A percentile compares a stretch with the other conserved stretches of the same genome.
Evolutionary conservation across 1,284 basidiomycete genomes (phyloP).

Genomic region (Heterobasidion irregulare): DNA sequence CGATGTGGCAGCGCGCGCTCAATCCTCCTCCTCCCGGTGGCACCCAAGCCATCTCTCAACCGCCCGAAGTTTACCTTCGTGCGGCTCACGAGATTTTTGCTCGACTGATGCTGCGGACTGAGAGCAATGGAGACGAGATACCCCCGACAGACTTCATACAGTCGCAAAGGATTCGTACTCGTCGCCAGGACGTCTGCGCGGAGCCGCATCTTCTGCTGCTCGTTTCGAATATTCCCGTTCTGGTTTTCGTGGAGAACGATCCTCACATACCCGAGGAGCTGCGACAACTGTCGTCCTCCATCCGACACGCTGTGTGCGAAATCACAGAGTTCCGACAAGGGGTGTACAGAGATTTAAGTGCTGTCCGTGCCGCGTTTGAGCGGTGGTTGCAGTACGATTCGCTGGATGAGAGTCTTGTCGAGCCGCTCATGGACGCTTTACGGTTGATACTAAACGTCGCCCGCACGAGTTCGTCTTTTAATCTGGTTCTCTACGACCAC

Average conservation of each 20-base stretch:
- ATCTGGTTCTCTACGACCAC: not conserved
- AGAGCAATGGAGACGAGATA: slow-evolving; percentile 32
- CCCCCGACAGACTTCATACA: slow-evolving; percentile 50
- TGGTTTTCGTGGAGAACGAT: slow-evolving; percentile 65
- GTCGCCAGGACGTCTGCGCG: slow-evolving; percentile 55
- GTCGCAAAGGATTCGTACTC: slow-evolving; percentile 56
- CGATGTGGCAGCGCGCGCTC: slow-evolving; percentile 56
- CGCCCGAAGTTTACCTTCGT: slow-evolving; percentile 42
- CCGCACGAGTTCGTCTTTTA: slow-evolving; percentile 30
- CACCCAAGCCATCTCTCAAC: slow-evolving; percentile 15
- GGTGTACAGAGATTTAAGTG: slow-evolving; percentile 63
- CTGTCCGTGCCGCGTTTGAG: slow-evolving; percentile 61
- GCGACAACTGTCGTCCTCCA: slow-evolving; percentile 33
- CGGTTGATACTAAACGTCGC: slow-evolving; percentile 54
- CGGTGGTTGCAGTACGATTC: slow-evolving; percentile 42
- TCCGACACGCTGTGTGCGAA: slow-evolving; percentile 52
- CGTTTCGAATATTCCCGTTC: slow-evolving; percentile 51
- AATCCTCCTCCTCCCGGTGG: slow-evolving; percentile 26
- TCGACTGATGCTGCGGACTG: slow-evolving; percentile 46
- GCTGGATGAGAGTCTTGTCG: slow-evolving; percentile 43
- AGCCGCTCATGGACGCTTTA: slow-evolving; percentile 58
- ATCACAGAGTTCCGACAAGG: slow-evolving; percentile 59
- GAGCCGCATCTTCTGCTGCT: slow-evolving; percentile 57
- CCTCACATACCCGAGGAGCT: slow-evolving; percentile 37
- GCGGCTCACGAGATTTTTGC: slow-evolving; percentile 57